Evolutionary conservation across 2,329 filamentous ascomycete genomes (phyloP), one percentile per base, ranked within the genome.

Genomic region (Plenodomus biglobosus): DNA sequence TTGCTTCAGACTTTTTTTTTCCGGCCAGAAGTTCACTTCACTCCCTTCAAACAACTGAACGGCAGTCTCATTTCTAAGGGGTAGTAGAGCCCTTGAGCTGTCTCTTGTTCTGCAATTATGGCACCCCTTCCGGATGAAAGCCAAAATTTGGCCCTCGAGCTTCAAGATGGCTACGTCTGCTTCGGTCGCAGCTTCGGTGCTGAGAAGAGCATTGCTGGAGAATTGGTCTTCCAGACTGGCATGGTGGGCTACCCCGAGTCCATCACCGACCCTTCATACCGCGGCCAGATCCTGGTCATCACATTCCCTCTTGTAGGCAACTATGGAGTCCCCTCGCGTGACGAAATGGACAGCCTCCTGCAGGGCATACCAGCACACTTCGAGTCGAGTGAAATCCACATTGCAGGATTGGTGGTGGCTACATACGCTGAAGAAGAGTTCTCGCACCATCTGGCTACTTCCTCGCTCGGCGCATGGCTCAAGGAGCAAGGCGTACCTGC

Each of bases 241-340:
- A 96, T 97, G 92, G 94, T 97, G 64, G 94, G 94, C 69, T 99
- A 99, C 73, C 92, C 94, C 36, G 94, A 99, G 80, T 95, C 87
- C 40, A 81, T 94, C 64, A 92, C 89, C 52, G 89, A 94, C 70
- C 89, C 89, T 59, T 92, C 89, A 41, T 92, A 94, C 75, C 86
- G 88, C 41, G 89, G 89, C 54, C 92, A 99, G 78, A 96, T 99
- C 64, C 82, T 99, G 63, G 92, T 97, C 74, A 85, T 97, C 67
- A 99, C 92, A 44, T 96, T 96, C 73, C 94, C 92, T 50, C 80
- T 97, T 34, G 88, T 96, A 51, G 92, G 92, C 73, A 99, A 97
- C 80, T 99, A 99, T 77, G 92, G 92, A 72, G 94, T 97, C 21
- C 94, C 94, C 44, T 90, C 90, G 40, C 83, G 92, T 61, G 88